Evolutionary conservation across 768 basidiomycete genomes (phyloP), one percentile per base, ranked within the genome.

Genomic region (Auricularia auricula-judae): DNA sequence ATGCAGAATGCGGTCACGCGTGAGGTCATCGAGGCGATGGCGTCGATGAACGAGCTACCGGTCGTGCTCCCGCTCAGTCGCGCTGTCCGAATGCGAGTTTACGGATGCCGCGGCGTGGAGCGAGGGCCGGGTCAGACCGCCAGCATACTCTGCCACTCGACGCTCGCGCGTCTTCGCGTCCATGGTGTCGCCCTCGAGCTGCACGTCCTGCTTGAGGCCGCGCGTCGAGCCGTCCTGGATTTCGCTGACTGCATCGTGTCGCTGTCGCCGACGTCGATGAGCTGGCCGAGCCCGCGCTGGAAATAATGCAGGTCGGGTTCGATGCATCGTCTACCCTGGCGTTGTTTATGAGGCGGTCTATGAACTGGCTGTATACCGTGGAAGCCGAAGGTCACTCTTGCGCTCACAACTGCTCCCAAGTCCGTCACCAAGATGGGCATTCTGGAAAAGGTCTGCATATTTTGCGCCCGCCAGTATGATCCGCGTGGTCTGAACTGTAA

Each of bases 71-170:
- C 94, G 36, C 84, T 96, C 94, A 54, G 83, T 89, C 64, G 79
- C 80, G n/a, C 79, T 90, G 60, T 88, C 87, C 5, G 91, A 93
- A 71, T 90, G 88, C 73, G 86, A 86, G 29, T 93, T 90, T 74
- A 74, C 82, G 58, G 87, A 91, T 61, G 89, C 89, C 1, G 82
- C 92, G 53, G 75, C 77, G 60, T 80, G 86, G 76, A 88, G 91
- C 3, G 75, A 84, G 53, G 93, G 94, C 36, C 77, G 74, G 51
- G 89, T 88, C 18, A 82, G 23, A 29, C 23, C 23, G 91, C 85
- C 36, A 98, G 84, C 86, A 98, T 89, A 16, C 88, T 88, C 74
- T 95, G 93, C 97, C 97, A 98, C 75, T 97, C 94, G 60, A 95
- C 95, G 81, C 70, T 93, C 90, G 67, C 84, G 81, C 71, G 93